Evolutionary conservation across 768 basidiomycete species (phyloP).

Genomic region (Rhodotorula babjevae): DNA sequence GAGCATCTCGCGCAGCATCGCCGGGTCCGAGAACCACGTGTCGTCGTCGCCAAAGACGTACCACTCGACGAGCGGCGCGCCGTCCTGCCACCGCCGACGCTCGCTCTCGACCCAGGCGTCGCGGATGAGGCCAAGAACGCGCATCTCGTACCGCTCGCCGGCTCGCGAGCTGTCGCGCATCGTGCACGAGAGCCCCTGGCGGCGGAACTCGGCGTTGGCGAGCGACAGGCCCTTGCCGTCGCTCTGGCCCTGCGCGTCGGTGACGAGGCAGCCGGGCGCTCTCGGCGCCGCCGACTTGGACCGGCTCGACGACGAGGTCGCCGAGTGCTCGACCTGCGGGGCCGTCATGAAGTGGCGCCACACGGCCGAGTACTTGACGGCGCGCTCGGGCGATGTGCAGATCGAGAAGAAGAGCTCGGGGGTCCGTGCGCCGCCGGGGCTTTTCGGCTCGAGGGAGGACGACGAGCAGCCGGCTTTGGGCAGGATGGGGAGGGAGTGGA

Average conservation of each 20-base stretch:
- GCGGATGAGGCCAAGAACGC: slow-evolving; percentile 13
- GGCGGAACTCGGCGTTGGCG: slow-evolving; percentile 26
- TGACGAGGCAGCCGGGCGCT: slow-evolving; percentile 28
- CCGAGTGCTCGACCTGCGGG: neutral
- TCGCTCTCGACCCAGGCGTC: slow-evolving; percentile 30
- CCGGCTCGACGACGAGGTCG: neutral
- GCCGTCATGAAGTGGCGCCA: slow-evolving; percentile 28
- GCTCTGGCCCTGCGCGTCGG: slow-evolving; percentile 14
- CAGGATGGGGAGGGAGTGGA: neutral
- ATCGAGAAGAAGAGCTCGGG: slow-evolving; percentile 33
- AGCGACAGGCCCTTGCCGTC: slow-evolving; percentile 2
- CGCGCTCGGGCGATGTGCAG: slow-evolving; percentile 26
- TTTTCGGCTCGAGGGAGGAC: neutral
- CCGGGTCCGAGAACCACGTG: slow-evolving; percentile 27
- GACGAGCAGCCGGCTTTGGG: neutral
- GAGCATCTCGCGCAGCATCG: slow-evolving; percentile 7
- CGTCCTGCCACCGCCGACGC: slow-evolving; percentile 15
- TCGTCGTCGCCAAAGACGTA: slow-evolving; percentile 38
- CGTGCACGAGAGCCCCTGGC: slow-evolving; percentile 2
- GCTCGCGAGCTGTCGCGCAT: slow-evolving; percentile 8
- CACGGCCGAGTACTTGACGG: slow-evolving; percentile 3
- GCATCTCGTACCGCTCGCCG: slow-evolving; percentile 30
- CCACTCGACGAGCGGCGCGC: slow-evolving; percentile 19
- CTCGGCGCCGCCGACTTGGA: neutral
- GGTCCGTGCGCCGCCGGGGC: neutral